Conservation (phyloP, 495 filamentous ascomycete species). For the Talaromyces trachyspermus region DNA sequence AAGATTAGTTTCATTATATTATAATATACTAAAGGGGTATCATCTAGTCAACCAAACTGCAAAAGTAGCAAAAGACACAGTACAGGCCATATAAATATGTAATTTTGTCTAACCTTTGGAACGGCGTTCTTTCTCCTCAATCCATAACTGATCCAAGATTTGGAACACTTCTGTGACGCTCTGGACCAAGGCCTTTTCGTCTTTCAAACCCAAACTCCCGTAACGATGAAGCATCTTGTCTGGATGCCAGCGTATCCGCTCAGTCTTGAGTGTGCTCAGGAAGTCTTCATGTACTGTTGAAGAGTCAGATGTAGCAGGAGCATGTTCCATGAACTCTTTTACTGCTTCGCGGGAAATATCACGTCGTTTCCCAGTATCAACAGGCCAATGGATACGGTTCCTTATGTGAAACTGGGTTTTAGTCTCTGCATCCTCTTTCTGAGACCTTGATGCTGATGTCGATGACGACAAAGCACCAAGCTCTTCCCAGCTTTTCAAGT, state of each 20-base stretch:
- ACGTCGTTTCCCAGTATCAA: conserved; percentile 49
- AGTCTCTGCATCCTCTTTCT: conserved; percentile 3
- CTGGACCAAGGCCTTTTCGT: conserved; percentile 63
- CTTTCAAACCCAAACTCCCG: conserved; percentile 51
- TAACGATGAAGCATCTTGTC: conserved; percentile 95
- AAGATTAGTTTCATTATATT: too few species aligned
- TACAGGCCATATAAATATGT: not conserved
- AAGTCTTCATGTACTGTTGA: conserved; percentile 31
- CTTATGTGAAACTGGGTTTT: conserved; percentile 15
- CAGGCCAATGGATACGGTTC: conserved; percentile 72
- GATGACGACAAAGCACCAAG: conserved; percentile 26
- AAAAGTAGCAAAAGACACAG: too few species aligned
- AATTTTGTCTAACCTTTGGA: not conserved
- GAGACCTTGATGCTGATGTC: not conserved
- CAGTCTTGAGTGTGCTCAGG: conserved; percentile 61
- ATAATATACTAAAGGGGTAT: conserved; percentile 2
- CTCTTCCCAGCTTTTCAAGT: conserved; percentile 54
- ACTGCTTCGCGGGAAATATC: conserved; percentile 58
- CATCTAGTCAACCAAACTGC: too few species aligned
- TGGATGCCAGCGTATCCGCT: conserved; percentile 93
- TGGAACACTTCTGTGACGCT: conserved; percentile 89
- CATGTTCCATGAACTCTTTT: conserved; percentile 54
- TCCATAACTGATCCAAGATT: conserved; percentile 78
- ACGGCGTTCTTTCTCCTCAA: conserved; percentile 36
- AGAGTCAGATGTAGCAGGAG: conserved; percentile 24